Conservation (phyloP, 306 rosid species). For the Bauhinia variegata region DNA sequence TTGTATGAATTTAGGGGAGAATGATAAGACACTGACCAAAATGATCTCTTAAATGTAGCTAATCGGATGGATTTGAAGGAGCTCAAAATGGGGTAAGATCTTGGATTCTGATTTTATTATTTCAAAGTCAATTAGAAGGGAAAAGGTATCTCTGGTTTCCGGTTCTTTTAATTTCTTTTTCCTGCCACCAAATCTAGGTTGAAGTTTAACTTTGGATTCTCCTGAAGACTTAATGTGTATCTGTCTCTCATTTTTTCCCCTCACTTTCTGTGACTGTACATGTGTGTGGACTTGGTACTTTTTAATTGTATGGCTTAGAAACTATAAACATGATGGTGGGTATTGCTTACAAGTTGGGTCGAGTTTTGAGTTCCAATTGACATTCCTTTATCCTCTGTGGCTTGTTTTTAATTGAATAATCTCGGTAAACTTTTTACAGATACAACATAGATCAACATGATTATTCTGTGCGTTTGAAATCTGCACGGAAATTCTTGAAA, state of each 20-base stretch:
- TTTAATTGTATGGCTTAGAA: slow-evolving; percentile 1
- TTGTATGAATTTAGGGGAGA: slow-evolving; percentile 35
- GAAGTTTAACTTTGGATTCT: too few relatives aligned
- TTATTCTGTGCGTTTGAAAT: slow-evolving; percentile 93
- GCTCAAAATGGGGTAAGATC: slow-evolving; percentile 95
- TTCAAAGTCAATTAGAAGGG: slow-evolving; percentile 9
- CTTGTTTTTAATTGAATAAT: background rate
- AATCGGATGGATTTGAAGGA: slow-evolving; percentile 96
- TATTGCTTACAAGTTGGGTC: slow-evolving; percentile 14
- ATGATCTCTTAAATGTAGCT: slow-evolving; percentile 71
- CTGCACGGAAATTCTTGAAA: slow-evolving; percentile 87
- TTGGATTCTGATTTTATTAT: slow-evolving; percentile 22
- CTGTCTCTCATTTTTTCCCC: slow-evolving; percentile 1
- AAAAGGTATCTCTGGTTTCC: slow-evolving; percentile 19
- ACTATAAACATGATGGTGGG: slow-evolving; percentile 19
- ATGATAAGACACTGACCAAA: slow-evolving; percentile 50
- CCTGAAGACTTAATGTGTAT: background rate
- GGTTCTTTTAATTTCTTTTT: slow-evolving; percentile 25
- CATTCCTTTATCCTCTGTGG: slow-evolving; percentile 10
- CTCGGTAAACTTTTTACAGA: slow-evolving; percentile 49
- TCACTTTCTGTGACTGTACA: background rate
- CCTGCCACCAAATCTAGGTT: too few relatives aligned
- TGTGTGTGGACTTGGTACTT: too few relatives aligned
- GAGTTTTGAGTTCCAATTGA: slow-evolving; percentile 24
- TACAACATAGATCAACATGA: slow-evolving; percentile 97